A percentile compares a stretch with the other conserved stretches of the same genome.
Evolutionary conservation across 306 rosid species (phyloP).

Genomic region (Abrus precatorius): DNA sequence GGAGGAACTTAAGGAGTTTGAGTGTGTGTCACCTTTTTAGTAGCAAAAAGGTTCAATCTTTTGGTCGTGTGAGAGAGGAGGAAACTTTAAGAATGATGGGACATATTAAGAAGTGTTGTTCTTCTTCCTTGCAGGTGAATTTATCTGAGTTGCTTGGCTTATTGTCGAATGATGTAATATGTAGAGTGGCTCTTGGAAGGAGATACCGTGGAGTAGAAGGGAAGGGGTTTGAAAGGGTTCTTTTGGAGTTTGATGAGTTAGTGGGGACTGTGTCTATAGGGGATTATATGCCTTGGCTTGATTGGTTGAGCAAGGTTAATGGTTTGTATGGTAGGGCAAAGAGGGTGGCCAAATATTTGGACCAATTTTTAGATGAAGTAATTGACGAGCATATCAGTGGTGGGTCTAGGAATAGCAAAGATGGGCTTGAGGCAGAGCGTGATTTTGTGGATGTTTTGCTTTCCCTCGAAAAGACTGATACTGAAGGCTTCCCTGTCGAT

Average conservation of each 20-base stretch:
- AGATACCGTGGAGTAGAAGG: constrained; percentile 45
- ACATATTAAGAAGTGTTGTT: neutral
- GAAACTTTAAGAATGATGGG: constrained; percentile 36
- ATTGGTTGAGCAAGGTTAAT: constrained; percentile 43
- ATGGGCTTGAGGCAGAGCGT: neutral
- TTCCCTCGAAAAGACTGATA: neutral
- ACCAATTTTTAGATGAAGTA: constrained; percentile 31
- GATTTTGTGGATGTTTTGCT: constrained; percentile 46
- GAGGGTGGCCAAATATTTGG: constrained; percentile 30
- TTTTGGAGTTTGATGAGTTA: constrained; percentile 41
- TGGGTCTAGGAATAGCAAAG: neutral
- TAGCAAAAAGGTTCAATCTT: constrained; percentile 35
- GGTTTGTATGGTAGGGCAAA: constrained; percentile 35
- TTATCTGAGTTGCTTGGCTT: neutral
- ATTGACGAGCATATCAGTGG: neutral
- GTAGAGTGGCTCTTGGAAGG: constrained; percentile 36
- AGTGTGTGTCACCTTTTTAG: constrained; percentile 31
- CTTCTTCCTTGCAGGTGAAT: neutral
- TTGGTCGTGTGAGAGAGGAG: constrained; percentile 22
- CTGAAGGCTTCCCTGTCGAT: constrained; percentile 18
- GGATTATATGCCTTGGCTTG: constrained; percentile 45
- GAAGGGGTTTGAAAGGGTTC: constrained; percentile 7
- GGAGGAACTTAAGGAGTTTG: constrained; percentile 26
- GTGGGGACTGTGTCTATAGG: constrained; percentile 32
- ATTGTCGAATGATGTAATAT: constrained; percentile 26